Evolutionary conservation across 2,329 filamentous ascomycete species (phyloP), one percentile per base, ranked within the genome.

Genomic region (Aspergillus pseudonomiae): DNA sequence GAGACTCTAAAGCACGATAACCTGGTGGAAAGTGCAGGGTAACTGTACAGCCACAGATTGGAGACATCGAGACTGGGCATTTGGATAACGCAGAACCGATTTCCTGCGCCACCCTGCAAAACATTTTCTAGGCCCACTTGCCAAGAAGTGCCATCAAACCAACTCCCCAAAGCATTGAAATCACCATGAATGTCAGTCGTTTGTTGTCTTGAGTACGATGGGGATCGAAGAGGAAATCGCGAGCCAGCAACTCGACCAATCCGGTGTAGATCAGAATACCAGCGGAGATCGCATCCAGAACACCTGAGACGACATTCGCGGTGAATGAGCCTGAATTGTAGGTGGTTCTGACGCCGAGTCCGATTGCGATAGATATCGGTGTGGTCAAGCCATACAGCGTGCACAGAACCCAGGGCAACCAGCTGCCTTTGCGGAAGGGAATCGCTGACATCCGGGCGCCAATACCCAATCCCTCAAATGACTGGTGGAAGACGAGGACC

Each of bases 401-500:
- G 65, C 83, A 84, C 1, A 86, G 73, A 0, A 77, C 57, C 81
- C 83, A 86, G 1, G 84, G 84, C 54, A 86, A 68, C 79, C 79
- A 83, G 36, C 69, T 74, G 0, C 76, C 72, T n/a, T 70, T 73
- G 12, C 79, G 79, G 69, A 85, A 86, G 0, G 82, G 84, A 26
- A 88, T 86, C 21, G 83, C 81, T 3, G 84, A 85, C 74, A 89
- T 83, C 54, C 87, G 80, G 0, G 86, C 85, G 14, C 87, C 87
- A 45, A 89, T 85, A 74, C 86, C 87, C 0, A 89, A 81, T 59
- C 87, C 86, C 68, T 89, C 87, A 62, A 89, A 89, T 11, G 84
- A 82, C 70, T 89, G 87, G 68, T 89, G 87, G 77, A 89, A 89
- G 60, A 88, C 82, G 0, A 89, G 80, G 46, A 88, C 86, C 3